phyloP scores from a whole-genome alignment of 2,329 filamentous ascomycete genomes.

The Monosporascus ibericus region DNA sequence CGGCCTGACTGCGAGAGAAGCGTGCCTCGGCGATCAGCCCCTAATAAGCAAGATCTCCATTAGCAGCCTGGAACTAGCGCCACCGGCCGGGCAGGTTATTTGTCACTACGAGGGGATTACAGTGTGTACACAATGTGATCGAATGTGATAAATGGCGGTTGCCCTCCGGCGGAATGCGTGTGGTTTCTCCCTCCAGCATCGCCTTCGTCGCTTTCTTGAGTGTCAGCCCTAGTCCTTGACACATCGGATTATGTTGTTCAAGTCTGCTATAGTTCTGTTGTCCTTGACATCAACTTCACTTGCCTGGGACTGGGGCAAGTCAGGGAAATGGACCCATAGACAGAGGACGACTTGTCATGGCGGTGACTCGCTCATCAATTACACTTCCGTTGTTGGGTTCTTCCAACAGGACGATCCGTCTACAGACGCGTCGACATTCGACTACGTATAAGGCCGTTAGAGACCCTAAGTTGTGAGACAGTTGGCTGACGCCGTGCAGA shows the following conservation, averaged over 20 bases:
- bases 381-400: slow-evolving; percentile 54
- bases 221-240: background rate
- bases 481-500: slow-evolving; percentile 31
- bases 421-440: slow-evolving; percentile 52
- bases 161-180: too few species aligned
- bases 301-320: slow-evolving; percentile 17
- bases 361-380: slow-evolving; percentile 41
- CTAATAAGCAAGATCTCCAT: too few species aligned
- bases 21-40: too few species aligned
- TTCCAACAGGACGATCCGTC: slow-evolving; percentile 57
- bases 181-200: background rate
- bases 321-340: slow-evolving; percentile 12
- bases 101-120: too few species aligned
- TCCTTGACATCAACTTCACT: slow-evolving; percentile 14
- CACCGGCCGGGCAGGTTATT: background rate
- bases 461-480: background rate
- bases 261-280: slow-evolving; percentile 10
- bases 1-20: too few species aligned
- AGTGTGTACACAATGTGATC: background rate
- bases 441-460: slow-evolving; percentile 47
- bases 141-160: background rate
- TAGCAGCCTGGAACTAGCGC: background rate
- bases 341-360: slow-evolving; percentile 9
- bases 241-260: slow-evolving; percentile 9
- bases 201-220: background rate